phyloP scores from a whole-genome alignment of 2,329 filamentous ascomycete genomes.

The Trichoderma lentiforme region DNA sequence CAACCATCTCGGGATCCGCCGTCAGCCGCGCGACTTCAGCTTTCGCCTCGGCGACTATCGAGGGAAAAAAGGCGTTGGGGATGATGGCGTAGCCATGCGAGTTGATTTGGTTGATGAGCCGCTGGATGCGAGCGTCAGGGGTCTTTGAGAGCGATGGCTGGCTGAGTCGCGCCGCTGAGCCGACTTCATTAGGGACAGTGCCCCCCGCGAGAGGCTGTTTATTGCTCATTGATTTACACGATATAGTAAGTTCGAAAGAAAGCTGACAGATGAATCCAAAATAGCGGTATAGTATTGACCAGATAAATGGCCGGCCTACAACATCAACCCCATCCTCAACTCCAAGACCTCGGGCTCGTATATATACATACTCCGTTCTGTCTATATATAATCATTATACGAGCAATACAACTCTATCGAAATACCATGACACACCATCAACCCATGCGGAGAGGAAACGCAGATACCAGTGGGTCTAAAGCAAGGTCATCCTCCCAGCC shows the following conservation, averaged over 20 bases:
- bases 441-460: not conserved
- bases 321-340: not conserved
- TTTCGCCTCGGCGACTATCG: constrained; percentile 29
- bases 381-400: not conserved
- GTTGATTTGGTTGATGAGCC: constrained; percentile 22
- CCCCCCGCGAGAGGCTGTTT: not conserved
- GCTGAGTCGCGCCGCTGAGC: not conserved
- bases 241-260: not conserved
- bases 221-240: not conserved
- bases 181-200: not conserved
- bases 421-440: not conserved
- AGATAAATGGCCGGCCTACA: not conserved
- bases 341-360: not conserved
- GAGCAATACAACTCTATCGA: not conserved
- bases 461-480: not conserved
- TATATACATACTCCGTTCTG: not conserved
- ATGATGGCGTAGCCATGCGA: constrained; percentile 36
- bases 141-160: not conserved
- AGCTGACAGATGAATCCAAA: not conserved
- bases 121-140: not conserved
- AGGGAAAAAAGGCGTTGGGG: constrained; percentile 29
- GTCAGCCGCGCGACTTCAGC: constrained; percentile 26
- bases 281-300: not conserved
- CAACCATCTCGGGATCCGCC: constrained; percentile 18
- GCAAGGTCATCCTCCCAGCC: not conserved